Evolutionary conservation across 73 alveolate genomes (phyloP).

Genomic region (Blepharisma stoltei): DNA sequence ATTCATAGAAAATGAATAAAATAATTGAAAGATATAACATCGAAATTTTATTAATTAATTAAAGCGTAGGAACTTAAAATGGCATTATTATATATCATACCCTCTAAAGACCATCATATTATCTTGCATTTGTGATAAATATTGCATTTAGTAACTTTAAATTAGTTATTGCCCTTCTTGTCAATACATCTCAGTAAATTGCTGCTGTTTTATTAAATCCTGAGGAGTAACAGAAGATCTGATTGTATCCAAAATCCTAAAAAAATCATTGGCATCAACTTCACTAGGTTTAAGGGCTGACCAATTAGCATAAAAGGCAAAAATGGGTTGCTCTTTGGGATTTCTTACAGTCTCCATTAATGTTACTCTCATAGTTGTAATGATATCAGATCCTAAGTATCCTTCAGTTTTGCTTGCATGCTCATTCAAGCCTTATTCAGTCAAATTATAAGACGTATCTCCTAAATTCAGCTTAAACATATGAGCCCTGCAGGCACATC

Average conservation of each 20-base stretch:
- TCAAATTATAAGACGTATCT: slow-evolving; percentile 59
- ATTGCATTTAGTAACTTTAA: no score
- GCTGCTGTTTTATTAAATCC: slow-evolving; percentile 1
- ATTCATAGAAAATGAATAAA: no score
- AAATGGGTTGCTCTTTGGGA: slow-evolving; percentile 52
- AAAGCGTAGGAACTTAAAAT: no score
- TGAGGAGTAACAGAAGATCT: not conserved
- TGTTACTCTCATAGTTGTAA: slow-evolving; percentile 58
- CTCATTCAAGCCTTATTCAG: slow-evolving; percentile 62
- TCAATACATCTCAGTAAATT: not conserved
- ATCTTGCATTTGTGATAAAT: no score
- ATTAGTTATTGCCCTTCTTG: not conserved
- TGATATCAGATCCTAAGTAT: slow-evolving; percentile 64
- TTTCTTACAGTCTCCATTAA: slow-evolving; percentile 62
- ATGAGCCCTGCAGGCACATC: slow-evolving; percentile 71
- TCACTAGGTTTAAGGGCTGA: slow-evolving; percentile 57
- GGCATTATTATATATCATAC: no score
- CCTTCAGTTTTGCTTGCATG: slow-evolving; percentile 62
- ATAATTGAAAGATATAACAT: no score
- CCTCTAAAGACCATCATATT: no score
- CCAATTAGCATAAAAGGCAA: not conserved
- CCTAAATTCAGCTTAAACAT: slow-evolving; percentile 65
- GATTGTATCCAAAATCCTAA: not conserved
- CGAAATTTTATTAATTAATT: no score
- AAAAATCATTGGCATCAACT: slow-evolving; percentile 32